Base-by-base conservation (phyloP, 2,329 filamentous ascomycete species). In the Volutella citrinella region DNA sequence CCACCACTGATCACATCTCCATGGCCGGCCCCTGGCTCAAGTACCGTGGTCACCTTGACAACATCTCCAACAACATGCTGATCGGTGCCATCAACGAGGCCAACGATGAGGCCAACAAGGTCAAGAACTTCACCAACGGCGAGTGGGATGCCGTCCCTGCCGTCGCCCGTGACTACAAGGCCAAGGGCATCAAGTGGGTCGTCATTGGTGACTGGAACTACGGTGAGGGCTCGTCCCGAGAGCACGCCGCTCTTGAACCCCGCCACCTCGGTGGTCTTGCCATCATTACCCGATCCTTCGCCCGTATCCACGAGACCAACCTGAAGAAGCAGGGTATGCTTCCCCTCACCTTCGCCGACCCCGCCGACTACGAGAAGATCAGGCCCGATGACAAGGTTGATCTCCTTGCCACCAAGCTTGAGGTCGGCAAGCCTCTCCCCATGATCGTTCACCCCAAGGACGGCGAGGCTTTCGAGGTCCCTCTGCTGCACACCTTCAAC, bases 271-370 rank as follows among this genome's bases (percentile, higher is more conserved):
- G 93, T 60, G 93, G 91, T 67, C 80, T 96, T 58, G 93, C 91
- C 59, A 95, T 98, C 74, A 94, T 98, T 64, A 90, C 85, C 61
- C 84, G 88, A 62, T 87, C 80, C 48, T 98, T 98, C 64, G 93
- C 93, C 59, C 93, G 93, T 85, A 98, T 98, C 62, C 93, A 98
- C 79, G 93, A 98, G 79, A 98, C 93, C 76, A 98, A 98, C 81
- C 72, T 98, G 75, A 98, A 98, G 87, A 98, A 98, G 84, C 93
- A 98, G 81, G 93, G 93, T 71, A 96, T 98, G 91, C 86, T 98
- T 72, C 93, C 93, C 58, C 79, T 98, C 49, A 97, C 90, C 56
- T 98, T 98, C 73, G 70, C 80, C 38, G 82, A 97, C 63, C 91
- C 91, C 37, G 91, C 84, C 63, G 93, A 98, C 69, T 98, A 98